These are phyloP conservation scores for Vicia faba DNA, from an alignment of 306 rosid genomes.

Conservation along the genomic window DNA sequence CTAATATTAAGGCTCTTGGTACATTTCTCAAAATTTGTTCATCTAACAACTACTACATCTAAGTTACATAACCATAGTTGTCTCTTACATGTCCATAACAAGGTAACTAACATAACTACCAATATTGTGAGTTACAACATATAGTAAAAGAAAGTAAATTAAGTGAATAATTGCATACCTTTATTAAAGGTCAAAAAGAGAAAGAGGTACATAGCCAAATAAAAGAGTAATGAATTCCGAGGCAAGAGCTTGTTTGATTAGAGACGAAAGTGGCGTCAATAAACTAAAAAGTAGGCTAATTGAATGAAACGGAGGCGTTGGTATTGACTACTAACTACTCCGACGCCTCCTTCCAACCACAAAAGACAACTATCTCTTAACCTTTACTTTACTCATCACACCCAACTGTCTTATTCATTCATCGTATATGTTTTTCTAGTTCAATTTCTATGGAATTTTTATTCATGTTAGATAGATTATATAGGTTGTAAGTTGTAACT, in stretches of 20 bases:
- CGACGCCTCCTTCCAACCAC: slow-evolving; percentile 42
- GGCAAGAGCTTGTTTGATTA: slow-evolving; percentile 20
- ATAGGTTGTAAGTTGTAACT: not conserved
- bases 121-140: too few relatives aligned
- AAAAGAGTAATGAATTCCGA: slow-evolving; percentile 1
- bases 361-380: slow-evolving; percentile 19
- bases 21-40: too few relatives aligned
- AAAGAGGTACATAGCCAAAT: not conserved
- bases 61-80: too few relatives aligned
- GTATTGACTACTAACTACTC: slow-evolving; percentile 60
- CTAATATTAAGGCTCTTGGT: too few relatives aligned
- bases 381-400: not conserved
- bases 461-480: not conserved
- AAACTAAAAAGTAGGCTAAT: slow-evolving; percentile 71
- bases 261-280: slow-evolving; percentile 41
- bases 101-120: too few relatives aligned
- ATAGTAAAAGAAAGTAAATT: not conserved
- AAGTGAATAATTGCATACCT: not conserved
- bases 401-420: not conserved
- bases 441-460: not conserved
- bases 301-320: slow-evolving; percentile 53
- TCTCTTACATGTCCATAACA: too few relatives aligned
- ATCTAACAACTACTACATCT: too few relatives aligned
- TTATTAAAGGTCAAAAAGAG: not conserved
- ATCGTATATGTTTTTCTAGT: not conserved